Conservation (phyloP, 164 flowering plant species). For the Magnolia officinalis region DNA sequence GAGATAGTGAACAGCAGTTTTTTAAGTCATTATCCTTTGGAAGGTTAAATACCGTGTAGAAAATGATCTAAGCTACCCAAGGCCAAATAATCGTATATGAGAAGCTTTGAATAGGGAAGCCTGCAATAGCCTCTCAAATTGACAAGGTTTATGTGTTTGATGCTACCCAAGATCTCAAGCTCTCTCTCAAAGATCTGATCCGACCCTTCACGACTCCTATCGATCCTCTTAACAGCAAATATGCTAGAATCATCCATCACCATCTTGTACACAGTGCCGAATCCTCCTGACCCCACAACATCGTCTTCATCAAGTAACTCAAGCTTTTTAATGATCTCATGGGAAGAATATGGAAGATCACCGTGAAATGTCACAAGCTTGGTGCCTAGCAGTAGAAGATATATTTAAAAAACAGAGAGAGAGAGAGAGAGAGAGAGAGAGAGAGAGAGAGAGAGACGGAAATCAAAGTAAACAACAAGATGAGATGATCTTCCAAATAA, state of each 20-base stretch:
- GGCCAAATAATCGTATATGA: slow-evolving; percentile 83
- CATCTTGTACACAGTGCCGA: slow-evolving; percentile 89
- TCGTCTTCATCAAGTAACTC: slow-evolving; percentile 82
- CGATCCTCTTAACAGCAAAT: slow-evolving; percentile 91
- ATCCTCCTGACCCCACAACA: slow-evolving; percentile 95
- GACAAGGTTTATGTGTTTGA: slow-evolving; percentile 90
- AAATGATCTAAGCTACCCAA: slow-evolving; percentile 84
- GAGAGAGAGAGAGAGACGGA: neutral
- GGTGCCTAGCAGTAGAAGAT: slow-evolving; percentile 39
- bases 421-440: neutral
- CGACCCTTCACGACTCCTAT: slow-evolving; percentile 69
- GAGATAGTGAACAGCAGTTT: neutral
- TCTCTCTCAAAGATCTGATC: slow-evolving; percentile 88
- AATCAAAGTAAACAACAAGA: neutral
- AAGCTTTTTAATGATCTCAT: slow-evolving; percentile 84
- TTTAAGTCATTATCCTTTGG: neutral
- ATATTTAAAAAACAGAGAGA: neutral
- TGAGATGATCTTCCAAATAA: neutral
- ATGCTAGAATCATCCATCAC: slow-evolving; percentile 89
- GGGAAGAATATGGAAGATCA: slow-evolving; percentile 85
- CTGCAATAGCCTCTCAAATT: slow-evolving; percentile 84
- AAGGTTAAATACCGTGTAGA: slow-evolving; percentile 59
- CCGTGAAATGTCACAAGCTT: slow-evolving; percentile 93
- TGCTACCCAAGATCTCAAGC: slow-evolving; percentile 85
- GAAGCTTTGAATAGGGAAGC: slow-evolving; percentile 78